These are phyloP conservation scores for Pharus latifolius DNA, from an alignment of 176 grass and related monocot genomes.

Conservation along the genomic window DNA sequence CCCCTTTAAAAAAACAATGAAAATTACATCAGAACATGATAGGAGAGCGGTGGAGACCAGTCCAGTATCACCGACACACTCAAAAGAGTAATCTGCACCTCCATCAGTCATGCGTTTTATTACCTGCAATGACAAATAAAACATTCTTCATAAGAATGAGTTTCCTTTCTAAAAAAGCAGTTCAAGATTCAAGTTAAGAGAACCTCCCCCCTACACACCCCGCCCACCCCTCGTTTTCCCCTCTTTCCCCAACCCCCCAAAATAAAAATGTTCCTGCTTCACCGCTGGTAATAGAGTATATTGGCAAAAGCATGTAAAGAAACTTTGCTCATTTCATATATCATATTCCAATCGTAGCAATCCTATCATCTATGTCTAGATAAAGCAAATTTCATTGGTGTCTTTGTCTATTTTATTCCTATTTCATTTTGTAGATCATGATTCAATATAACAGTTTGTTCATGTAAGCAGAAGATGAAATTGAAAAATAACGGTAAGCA, in stretches of 20 bases:
- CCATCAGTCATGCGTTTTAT: conserved; percentile 75
- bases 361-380: background rate
- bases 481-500: too few relatives aligned
- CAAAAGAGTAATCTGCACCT: conserved; percentile 89
- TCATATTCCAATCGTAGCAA: background rate
- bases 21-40: conserved; percentile 89
- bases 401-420: background rate
- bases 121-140: conserved; percentile 38
- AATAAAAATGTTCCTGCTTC: background rate
- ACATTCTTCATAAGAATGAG: too few relatives aligned
- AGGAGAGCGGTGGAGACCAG: conserved; percentile 73
- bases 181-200: too few relatives aligned
- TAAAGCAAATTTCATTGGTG: background rate
- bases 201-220: too few relatives aligned
- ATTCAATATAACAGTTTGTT: background rate
- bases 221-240: too few relatives aligned
- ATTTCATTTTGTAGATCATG: background rate
- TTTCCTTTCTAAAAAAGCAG: too few relatives aligned
- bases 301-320: background rate
- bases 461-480: background rate
- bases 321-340: background rate
- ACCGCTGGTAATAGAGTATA: background rate
- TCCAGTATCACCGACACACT: conserved; percentile 85
- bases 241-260: too few relatives aligned
- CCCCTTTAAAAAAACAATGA: background rate